phyloP scores from a whole-genome alignment of 257 asterid species.

The Salvia miltiorrhiza region DNA sequence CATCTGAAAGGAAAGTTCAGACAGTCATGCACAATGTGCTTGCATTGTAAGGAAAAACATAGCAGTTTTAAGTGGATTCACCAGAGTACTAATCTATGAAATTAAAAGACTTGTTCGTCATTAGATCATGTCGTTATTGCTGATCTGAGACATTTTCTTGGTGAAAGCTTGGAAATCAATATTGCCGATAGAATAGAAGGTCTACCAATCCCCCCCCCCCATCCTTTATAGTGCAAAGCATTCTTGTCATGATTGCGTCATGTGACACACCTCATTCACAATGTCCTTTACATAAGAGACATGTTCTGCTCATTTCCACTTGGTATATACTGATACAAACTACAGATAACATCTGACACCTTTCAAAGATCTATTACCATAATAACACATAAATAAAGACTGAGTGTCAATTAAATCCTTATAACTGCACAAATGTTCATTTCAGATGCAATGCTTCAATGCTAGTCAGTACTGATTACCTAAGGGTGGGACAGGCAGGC shows the following conservation, averaged over 20 bases:
- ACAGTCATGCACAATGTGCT: slow-evolving; percentile 7
- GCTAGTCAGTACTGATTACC: background rate
- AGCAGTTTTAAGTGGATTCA: background rate
- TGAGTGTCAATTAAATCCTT: background rate
- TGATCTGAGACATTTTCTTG: background rate
- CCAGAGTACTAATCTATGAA: background rate
- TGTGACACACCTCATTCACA: background rate
- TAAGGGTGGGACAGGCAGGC: background rate
- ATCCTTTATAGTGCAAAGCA: background rate
- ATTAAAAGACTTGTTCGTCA: background rate
- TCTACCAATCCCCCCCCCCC: background rate
- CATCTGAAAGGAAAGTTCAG: slow-evolving; percentile 47
- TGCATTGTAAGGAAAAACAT: background rate
- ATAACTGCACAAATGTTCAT: background rate
- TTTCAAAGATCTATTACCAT: background rate
- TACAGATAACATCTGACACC: background rate
- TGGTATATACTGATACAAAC: background rate
- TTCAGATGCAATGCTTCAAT: background rate
- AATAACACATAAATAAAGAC: background rate
- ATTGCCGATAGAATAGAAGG: background rate
- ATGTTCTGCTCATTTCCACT: background rate
- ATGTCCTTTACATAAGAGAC: background rate
- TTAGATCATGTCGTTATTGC: background rate
- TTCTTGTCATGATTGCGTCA: background rate
- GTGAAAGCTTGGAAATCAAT: background rate